These are phyloP conservation scores for Peronospora farinosa DNA, from an alignment of 352 stramenopile species.

Conservation along the genomic window DNA sequence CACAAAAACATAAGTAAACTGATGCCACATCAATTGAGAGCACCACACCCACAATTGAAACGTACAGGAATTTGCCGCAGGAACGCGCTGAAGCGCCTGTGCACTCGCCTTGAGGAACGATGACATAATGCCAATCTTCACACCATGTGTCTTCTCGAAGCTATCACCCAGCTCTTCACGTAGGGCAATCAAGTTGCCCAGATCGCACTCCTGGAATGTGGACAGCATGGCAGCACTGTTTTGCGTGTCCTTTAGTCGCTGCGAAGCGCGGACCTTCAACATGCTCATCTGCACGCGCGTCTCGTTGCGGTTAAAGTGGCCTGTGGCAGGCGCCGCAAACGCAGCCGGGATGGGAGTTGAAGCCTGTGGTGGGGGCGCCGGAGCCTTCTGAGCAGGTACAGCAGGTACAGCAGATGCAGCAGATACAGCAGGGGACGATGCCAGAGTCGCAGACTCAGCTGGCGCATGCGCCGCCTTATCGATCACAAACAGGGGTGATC, in stretches of 20 bases:
- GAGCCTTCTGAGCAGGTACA: constrained; percentile 18
- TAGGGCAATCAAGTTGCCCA: constrained; percentile 93
- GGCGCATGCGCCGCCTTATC: constrained; percentile 29
- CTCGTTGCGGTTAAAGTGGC: constrained; percentile 59
- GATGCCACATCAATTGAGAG: neutral
- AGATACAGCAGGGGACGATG: constrained; percentile 15
- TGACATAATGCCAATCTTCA: constrained; percentile 98
- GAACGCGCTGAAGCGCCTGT: constrained; percentile 88
- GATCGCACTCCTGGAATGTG: constrained; percentile 98
- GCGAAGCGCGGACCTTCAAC: constrained; percentile 92
- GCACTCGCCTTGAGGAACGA: constrained; percentile 96
- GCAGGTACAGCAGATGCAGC: constrained; percentile 14
- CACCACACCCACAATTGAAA: constrained; percentile 6
- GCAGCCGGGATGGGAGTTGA: constrained; percentile 27
- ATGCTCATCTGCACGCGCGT: constrained; percentile 92
- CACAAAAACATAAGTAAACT: constrained; percentile 9
- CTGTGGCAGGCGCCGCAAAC: constrained; percentile 12
- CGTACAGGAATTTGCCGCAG: constrained; percentile 94
- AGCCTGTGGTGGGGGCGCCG: constrained; percentile 21
- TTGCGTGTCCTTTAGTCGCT: constrained; percentile 96
- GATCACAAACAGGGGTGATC: constrained; percentile 42
- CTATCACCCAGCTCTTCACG: constrained; percentile 86
- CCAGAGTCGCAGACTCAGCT: constrained; percentile 11
- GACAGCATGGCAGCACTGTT: constrained; percentile 97
- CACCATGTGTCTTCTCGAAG: constrained; percentile 95